Evolutionary conservation across 2,329 filamentous ascomycete genomes (phyloP), one percentile per base, ranked within the genome.

Genomic region (Diaporthe vaccinii): DNA sequence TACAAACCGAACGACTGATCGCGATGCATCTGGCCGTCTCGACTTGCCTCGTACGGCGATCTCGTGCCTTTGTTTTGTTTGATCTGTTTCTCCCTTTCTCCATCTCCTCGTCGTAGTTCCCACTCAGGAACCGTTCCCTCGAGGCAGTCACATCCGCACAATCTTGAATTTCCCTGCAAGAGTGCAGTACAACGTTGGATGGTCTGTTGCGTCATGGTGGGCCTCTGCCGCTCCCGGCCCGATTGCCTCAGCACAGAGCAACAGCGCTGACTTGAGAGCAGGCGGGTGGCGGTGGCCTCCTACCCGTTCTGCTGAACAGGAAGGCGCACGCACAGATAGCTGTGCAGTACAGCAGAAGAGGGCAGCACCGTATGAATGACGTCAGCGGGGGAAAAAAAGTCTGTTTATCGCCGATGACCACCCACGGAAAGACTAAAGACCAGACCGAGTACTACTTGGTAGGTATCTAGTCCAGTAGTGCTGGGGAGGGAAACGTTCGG

Each of bases 141-240:
- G 22, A n/a, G 57, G 41, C 39, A 55, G n/a, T 28, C 51, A 12
- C 25, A 28, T 17, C n/a, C 51, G 25, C 3, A 25, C n/a, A 57
- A 9, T 34, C 15, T 53, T 12, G 15, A 53, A 12, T 14, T 53
- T 28, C 51, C 10, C n/a, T n/a, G 12, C 9, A 14, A 7, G 49
- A 53, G 6, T 6, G 12, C 28, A 46, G 25, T 44, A 8, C 41
- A 49, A n/a, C 41, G 31, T 34, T 34, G 14, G 31, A 6, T 44
- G 36, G 28, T 7, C 22, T 20, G n/a, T 65, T 65, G 46, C 70
- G 58, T 73, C 70, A 73, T 73, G 58, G 58, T 73, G 70, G 70
- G 28, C 9, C 58, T 34, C 22, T n/a, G n/a, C 25, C 25, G 34
- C 28, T 51, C 15, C 58, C 58, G 70, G 70, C 17, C 70, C 70